Evolutionary conservation across 2,329 filamentous ascomycete genomes (phyloP).

Genomic region (Byssochlamys sp.): DNA sequence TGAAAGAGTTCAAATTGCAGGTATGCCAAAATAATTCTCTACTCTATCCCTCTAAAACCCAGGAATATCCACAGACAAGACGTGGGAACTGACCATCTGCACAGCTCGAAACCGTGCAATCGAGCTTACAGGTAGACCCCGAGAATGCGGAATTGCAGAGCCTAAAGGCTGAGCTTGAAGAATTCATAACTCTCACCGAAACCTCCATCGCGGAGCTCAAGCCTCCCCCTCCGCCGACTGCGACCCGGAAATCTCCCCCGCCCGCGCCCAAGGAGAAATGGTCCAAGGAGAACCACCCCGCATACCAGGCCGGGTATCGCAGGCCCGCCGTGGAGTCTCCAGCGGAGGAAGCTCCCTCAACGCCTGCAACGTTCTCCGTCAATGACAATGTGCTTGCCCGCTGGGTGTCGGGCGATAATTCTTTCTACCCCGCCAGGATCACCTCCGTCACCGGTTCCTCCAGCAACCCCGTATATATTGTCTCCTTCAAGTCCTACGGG

Average conservation of each 20-base stretch:
- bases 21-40: constrained; percentile 20
- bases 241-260: constrained; percentile 39
- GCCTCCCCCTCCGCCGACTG: constrained; percentile 43
- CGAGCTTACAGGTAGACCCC: constrained; percentile 68
- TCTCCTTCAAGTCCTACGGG: constrained; percentile 83
- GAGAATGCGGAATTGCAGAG: constrained; percentile 67
- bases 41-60: no score
- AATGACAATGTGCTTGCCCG: constrained; percentile 86
- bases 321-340: constrained; percentile 32
- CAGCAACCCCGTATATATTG: constrained; percentile 82
- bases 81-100: constrained; percentile 7
- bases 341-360: constrained; percentile 46
- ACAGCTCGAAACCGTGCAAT: constrained; percentile 67
- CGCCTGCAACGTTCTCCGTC: constrained; percentile 59
- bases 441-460: constrained; percentile 86
- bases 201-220: constrained; percentile 73
- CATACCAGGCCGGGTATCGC: constrained; percentile 54
- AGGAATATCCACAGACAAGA: background rate
- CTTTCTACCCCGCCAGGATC: constrained; percentile 85
- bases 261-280: constrained; percentile 60
- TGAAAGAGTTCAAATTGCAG: constrained; percentile 53
- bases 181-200: constrained; percentile 69
- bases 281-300: constrained; percentile 70
- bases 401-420: constrained; percentile 80
- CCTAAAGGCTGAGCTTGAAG: constrained; percentile 71